Percentiles rank a stretch among this genome's conserved stretches.
phyloP scores from a whole-genome alignment of 805 yeast genomes.

The Yamadazyma philogaea region DNA sequence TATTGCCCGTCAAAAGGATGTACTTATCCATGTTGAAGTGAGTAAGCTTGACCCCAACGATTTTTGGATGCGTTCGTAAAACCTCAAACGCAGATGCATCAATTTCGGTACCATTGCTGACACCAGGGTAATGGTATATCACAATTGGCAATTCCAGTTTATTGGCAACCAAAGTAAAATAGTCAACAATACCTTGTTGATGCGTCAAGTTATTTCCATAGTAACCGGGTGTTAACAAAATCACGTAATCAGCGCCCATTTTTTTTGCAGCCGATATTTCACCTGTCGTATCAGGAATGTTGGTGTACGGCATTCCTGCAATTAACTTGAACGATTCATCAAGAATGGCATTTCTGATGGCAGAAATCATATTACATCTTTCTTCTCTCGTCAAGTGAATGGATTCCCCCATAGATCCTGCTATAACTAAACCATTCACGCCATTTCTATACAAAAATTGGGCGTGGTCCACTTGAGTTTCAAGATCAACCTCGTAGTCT shows the following conservation, averaged over 20 bases:
- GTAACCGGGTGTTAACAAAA: slow-evolving; percentile 46
- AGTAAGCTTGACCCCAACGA: slow-evolving; percentile 51
- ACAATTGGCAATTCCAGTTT: slow-evolving; percentile 39
- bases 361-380: slow-evolving; percentile 30
- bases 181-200: slow-evolving; percentile 47
- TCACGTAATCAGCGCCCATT: slow-evolving; percentile 39
- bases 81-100: slow-evolving; percentile 36
- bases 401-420: slow-evolving; percentile 57
- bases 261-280: slow-evolving; percentile 31
- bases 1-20: slow-evolving; percentile 43
- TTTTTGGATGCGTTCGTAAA: slow-evolving; percentile 45
- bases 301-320: slow-evolving; percentile 48
- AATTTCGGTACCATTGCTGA: slow-evolving; percentile 38
- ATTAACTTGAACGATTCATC: slow-evolving; percentile 31
- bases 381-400: slow-evolving; percentile 47
- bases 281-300: slow-evolving; percentile 43
- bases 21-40: slow-evolving; percentile 53
- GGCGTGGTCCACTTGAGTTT: slow-evolving; percentile 45
- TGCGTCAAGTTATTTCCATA: slow-evolving; percentile 41
- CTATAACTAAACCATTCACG: slow-evolving; percentile 45
- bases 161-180: slow-evolving; percentile 43
- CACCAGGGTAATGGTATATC: slow-evolving; percentile 49
- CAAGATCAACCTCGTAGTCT: slow-evolving; percentile 30
- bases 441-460: slow-evolving; percentile 40
- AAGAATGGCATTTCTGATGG: slow-evolving; percentile 18